Conservation (phyloP, 768 basidiomycete genomes). For the Boletus tomentosulus region DNA sequence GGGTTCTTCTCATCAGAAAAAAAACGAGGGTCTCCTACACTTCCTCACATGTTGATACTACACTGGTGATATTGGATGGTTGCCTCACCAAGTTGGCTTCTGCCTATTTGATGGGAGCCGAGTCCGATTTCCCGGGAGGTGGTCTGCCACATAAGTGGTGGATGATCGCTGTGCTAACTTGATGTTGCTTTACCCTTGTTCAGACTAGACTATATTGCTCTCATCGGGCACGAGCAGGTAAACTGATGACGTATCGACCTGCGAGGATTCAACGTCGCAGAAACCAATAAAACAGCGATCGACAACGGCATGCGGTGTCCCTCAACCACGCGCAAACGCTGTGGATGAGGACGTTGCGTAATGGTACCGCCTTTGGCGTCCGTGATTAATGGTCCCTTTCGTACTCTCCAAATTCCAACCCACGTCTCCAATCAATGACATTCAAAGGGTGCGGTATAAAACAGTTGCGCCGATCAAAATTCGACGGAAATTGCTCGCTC, state of each 20-base stretch:
- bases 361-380: neutral
- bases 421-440: neutral
- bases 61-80: neutral
- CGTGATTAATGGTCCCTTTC: neutral
- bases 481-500: conserved; percentile 22
- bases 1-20: neutral
- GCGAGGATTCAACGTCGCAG: neutral
- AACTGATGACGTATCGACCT: conserved; percentile 19
- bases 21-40: neutral
- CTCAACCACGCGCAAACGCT: neutral
- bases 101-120: no score
- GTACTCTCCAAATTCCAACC: neutral
- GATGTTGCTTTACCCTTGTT: no score
- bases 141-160: neutral
- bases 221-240: neutral
- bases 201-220: no score
- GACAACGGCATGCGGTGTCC: conserved; percentile 2
- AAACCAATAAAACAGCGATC: conserved; percentile 1
- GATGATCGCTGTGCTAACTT: neutral
- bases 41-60: neutral
- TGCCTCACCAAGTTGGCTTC: neutral
- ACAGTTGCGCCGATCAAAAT: conserved; percentile 21
- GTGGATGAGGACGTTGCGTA: neutral
- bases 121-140: neutral
- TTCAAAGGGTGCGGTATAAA: conserved; percentile 6